Percentiles rank a stretch among this genome's conserved stretches.
Evolutionary conservation across 805 yeast genomes (phyloP).

Genomic region (Blastobotrys attinorum): DNA sequence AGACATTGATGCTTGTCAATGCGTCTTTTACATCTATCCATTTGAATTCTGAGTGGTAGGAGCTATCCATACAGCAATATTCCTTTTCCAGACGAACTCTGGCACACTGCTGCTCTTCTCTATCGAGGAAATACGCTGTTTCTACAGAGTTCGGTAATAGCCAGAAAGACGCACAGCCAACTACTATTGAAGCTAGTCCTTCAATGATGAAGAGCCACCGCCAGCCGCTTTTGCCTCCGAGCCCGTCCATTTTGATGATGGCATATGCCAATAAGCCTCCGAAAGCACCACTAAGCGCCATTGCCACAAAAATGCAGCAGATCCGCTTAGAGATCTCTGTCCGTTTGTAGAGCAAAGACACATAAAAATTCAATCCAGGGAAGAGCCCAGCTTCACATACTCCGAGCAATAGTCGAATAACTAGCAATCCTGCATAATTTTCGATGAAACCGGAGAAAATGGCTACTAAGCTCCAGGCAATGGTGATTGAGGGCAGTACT

Average conservation of each 20-base stretch:
- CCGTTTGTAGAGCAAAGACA: slow-evolving; percentile 33
- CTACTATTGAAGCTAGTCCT: slow-evolving; percentile 28
- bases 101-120: slow-evolving; percentile 19
- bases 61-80: background rate
- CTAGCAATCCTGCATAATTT: slow-evolving; percentile 24
- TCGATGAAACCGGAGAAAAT: slow-evolving; percentile 26
- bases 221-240: slow-evolving; percentile 38
- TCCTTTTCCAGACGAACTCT: background rate
- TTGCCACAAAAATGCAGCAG: slow-evolving; percentile 33
- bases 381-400: slow-evolving; percentile 36
- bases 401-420: slow-evolving; percentile 34
- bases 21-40: background rate
- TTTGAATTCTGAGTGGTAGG: background rate
- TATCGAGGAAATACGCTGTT: slow-evolving; percentile 34
- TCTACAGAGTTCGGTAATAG: slow-evolving; percentile 36
- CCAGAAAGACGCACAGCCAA: background rate
- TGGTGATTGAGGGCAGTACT: slow-evolving; percentile 30
- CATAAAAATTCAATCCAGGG: slow-evolving; percentile 34
- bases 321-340: slow-evolving; percentile 33
- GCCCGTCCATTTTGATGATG: slow-evolving; percentile 34
- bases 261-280: slow-evolving; percentile 42
- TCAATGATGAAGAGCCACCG: slow-evolving; percentile 45
- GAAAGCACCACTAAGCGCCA: slow-evolving; percentile 41
- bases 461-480: slow-evolving; percentile 33
- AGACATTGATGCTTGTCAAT: background rate